These are phyloP conservation scores for Globomyces pollinis-pini DNA, from an alignment of 192 early-diverging fungal species.

Conservation along the genomic window DNA sequence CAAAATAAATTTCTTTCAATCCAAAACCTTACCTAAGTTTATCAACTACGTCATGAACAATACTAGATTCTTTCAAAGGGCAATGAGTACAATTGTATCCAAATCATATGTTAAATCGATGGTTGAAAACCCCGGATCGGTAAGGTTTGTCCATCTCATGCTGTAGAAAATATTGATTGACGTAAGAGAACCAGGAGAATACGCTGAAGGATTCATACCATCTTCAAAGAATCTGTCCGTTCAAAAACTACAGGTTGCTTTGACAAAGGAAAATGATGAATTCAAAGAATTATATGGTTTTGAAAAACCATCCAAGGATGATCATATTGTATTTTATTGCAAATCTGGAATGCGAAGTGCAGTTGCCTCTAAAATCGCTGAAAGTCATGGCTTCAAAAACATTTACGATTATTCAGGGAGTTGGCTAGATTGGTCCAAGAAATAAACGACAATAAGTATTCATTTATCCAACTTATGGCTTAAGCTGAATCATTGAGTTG, in stretches of 20 bases:
- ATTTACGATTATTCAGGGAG: background rate
- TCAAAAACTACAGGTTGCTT: background rate
- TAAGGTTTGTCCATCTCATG: too few species aligned
- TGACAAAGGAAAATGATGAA: background rate
- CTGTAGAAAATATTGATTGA: too few species aligned
- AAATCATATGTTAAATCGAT: too few species aligned
- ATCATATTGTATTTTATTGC: conserved; percentile 1
- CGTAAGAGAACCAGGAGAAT: background rate
- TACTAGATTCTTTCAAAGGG: too few species aligned
- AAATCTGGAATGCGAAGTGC: background rate
- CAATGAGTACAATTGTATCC: too few species aligned
- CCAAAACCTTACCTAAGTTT: too few species aligned
- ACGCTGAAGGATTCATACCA: background rate
- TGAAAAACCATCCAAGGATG: background rate
- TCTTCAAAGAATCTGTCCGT: background rate
- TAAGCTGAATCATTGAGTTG: too few species aligned
- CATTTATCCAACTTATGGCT: too few species aligned
- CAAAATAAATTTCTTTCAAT: too few species aligned
- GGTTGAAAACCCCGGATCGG: too few species aligned
- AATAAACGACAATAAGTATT: too few species aligned
- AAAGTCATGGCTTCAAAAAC: background rate
- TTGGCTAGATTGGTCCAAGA: background rate
- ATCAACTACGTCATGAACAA: too few species aligned
- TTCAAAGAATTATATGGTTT: background rate
- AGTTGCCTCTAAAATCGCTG: background rate